Percentiles rank a stretch among this genome's conserved stretches.
phyloP scores from a whole-genome alignment of 2,329 filamentous ascomycete genomes.

The Epichloe sylvatica region DNA sequence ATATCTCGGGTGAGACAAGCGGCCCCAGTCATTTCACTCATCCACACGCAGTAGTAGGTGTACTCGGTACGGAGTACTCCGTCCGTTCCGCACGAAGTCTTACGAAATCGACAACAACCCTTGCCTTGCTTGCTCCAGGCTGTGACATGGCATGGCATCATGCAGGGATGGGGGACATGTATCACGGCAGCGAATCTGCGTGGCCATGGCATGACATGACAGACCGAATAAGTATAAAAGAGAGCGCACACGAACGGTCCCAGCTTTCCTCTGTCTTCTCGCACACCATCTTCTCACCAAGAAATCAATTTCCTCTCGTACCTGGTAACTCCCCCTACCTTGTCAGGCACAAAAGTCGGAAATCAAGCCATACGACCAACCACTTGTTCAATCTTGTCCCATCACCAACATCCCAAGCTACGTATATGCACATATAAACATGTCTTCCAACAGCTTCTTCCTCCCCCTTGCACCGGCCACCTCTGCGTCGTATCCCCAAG shows the following conservation, averaged over 20 bases:
- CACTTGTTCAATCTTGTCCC: background rate
- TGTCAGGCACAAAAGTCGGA: background rate
- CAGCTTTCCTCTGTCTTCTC: background rate
- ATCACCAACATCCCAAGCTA: background rate
- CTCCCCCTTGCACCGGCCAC: conserved; percentile 45
- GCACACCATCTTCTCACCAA: background rate
- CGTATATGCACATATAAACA: background rate
- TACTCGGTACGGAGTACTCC: too few relatives aligned
- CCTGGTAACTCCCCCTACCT: background rate
- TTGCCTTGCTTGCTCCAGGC: background rate
- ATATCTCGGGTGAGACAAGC: background rate
- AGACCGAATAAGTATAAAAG: background rate
- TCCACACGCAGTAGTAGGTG: background rate
- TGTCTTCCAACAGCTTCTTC: conserved; percentile 23
- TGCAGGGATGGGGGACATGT: background rate
- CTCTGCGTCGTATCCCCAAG: conserved; percentile 40
- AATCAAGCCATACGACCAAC: background rate
- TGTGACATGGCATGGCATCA: background rate
- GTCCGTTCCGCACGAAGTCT: too few relatives aligned
- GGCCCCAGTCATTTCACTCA: background rate
- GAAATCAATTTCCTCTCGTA: background rate
- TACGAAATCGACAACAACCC: conserved; percentile 1
- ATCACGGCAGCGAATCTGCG: background rate
- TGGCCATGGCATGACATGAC: background rate
- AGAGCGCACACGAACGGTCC: background rate